These are phyloP conservation scores for Candolleomyces efflorescens DNA, from an alignment of 768 basidiomycete genomes.

Conservation along the genomic window DNA sequence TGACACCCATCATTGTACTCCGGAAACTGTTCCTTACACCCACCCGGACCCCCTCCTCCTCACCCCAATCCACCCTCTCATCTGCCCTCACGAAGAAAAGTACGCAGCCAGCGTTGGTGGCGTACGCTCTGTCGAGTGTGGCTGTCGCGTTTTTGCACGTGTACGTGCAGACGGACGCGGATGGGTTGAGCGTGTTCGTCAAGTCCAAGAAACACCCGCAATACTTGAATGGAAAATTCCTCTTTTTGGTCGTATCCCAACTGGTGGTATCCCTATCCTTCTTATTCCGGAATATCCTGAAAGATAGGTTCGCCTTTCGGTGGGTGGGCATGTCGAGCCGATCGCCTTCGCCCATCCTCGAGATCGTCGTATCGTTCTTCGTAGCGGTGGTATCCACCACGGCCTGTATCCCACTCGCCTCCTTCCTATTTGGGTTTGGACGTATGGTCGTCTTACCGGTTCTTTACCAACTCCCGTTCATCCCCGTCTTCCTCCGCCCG, in stretches of 20 bases:
- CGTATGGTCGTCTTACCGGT: slow-evolving; percentile 47
- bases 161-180: slow-evolving; percentile 31
- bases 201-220: slow-evolving; percentile 69
- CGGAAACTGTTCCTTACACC: slow-evolving; percentile 56
- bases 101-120: slow-evolving; percentile 39
- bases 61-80: slow-evolving; percentile 47
- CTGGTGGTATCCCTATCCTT: slow-evolving; percentile 41
- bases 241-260: slow-evolving; percentile 59
- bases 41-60: slow-evolving; percentile 42
- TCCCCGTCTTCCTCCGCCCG: slow-evolving; percentile 49
- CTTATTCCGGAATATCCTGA: slow-evolving; percentile 53
- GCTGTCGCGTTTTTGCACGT: slow-evolving; percentile 41
- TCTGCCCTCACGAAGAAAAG: slow-evolving; percentile 42
- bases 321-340: slow-evolving; percentile 27
- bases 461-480: slow-evolving; percentile 49
- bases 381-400: slow-evolving; percentile 39
- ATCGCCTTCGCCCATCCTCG: slow-evolving; percentile 9
- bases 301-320: slow-evolving; percentile 53
- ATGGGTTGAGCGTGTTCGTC: slow-evolving; percentile 53
- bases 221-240: slow-evolving; percentile 64
- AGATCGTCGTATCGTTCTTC: slow-evolving; percentile 27
- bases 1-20: slow-evolving; percentile 53
- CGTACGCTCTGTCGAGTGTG: slow-evolving; percentile 46
- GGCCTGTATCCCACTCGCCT: slow-evolving; percentile 33
- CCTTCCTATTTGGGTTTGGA: slow-evolving; percentile 40